Evolutionary conservation across 345 rosid species (phyloP).

Genomic region (Syzygium grande): DNA sequence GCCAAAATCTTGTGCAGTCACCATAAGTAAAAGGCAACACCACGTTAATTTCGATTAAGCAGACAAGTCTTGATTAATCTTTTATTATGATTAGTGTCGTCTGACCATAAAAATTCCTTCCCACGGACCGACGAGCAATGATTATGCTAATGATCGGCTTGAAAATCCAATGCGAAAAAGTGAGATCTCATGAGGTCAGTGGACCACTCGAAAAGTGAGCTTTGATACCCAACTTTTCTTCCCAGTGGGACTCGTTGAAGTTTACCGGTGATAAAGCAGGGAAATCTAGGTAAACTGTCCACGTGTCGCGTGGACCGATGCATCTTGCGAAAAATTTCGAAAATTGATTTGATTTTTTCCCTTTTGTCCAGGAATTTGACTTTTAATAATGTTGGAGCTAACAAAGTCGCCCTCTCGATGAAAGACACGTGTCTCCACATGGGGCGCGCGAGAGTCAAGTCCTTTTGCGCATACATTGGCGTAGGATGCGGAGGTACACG

Average conservation of each 20-base stretch:
- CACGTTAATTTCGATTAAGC: background rate
- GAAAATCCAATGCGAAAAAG: background rate
- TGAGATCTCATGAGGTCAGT: background rate
- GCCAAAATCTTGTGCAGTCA: background rate
- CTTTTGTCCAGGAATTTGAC: background rate
- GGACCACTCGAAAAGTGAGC: background rate
- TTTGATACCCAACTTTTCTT: background rate
- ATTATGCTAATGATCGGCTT: background rate
- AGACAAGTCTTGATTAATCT: background rate
- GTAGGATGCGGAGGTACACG: background rate
- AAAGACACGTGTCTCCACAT: background rate
- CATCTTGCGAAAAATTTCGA: background rate
- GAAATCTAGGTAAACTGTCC: background rate
- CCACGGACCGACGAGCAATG: background rate
- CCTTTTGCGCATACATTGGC: background rate
- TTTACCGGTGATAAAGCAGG: background rate
- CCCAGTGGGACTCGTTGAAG: background rate
- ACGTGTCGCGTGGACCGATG: background rate
- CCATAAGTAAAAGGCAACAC: background rate
- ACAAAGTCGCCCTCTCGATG: background rate
- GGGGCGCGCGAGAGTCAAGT: background rate
- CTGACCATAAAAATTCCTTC: background rate
- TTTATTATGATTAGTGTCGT: background rate
- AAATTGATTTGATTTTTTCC: background rate
- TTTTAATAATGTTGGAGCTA: background rate